A percentile compares a stretch with the other conserved stretches of the same genome.
phyloP scores from a whole-genome alignment of 2,329 filamentous ascomycete genomes.

The Colletotrichum chrysophilum region DNA sequence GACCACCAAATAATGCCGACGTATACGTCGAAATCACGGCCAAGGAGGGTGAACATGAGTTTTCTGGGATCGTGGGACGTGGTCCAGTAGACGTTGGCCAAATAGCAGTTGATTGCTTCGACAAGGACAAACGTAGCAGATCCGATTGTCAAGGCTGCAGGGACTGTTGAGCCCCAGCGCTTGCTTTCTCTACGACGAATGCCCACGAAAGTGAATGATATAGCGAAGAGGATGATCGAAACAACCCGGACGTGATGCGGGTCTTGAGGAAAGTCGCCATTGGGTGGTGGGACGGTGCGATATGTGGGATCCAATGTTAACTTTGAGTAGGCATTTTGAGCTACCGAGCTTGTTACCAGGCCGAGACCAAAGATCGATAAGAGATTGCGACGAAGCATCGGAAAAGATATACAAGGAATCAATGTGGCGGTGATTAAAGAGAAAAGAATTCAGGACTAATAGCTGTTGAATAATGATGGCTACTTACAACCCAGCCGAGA shows the following conservation, averaged over 20 bases:
- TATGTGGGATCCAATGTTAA: background rate
- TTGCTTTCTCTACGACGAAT: background rate
- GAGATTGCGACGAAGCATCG: background rate
- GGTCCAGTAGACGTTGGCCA: background rate
- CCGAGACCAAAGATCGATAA: background rate
- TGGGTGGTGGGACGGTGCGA: background rate
- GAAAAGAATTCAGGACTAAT: background rate
- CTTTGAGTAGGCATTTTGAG: background rate
- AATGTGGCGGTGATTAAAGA: background rate
- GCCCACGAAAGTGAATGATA: background rate
- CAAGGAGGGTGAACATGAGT: background rate
- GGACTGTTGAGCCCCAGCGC: background rate
- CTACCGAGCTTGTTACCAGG: background rate
- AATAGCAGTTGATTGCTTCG: background rate
- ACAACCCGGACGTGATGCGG: background rate
- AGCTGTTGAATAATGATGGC: background rate
- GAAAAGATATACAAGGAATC: background rate
- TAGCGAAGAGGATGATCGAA: background rate
- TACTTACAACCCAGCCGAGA: background rate
- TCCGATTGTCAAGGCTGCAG: background rate
- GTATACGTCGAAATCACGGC: background rate
- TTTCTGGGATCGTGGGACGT: background rate
- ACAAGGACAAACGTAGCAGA: background rate
- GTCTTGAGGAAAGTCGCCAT: background rate
- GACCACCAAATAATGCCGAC: constrained; percentile 12